A percentile compares a stretch with the other conserved stretches of the same genome.
These are phyloP conservation scores for Lodderomyces metapsilosis DNA, from an alignment of 1,139 yeast genomes.

Conservation along the genomic window DNA sequence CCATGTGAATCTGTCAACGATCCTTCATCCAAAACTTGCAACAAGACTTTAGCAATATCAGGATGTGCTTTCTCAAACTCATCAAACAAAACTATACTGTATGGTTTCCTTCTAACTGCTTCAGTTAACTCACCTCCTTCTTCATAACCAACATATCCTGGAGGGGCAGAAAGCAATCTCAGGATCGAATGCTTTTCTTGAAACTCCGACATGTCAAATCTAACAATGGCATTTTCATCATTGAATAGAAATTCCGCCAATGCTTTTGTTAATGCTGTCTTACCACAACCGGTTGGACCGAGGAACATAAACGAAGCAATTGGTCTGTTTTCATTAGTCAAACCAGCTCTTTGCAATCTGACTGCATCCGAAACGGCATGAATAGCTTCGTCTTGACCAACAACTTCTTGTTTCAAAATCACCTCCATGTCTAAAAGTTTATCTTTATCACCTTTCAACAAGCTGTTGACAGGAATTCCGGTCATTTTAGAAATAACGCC, in stretches of 20 bases:
- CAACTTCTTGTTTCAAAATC: constrained; percentile 70
- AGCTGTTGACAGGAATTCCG: constrained; percentile 90
- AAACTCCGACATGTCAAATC: constrained; percentile 97
- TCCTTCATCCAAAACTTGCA: constrained; percentile 95
- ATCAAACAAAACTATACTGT: constrained; percentile 87
- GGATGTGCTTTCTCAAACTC: constrained; percentile 97
- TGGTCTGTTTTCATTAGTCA: constrained; percentile 90
- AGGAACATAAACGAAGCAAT: constrained; percentile 94
- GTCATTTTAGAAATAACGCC: constrained; percentile 91
- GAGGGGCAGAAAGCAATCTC: constrained; percentile 94
- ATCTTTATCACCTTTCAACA: constrained; percentile 93
- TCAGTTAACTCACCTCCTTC: constrained; percentile 95
- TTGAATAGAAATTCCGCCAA: constrained; percentile 90
- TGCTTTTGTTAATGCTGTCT: constrained; percentile 90
- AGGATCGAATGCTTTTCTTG: constrained; percentile 92
- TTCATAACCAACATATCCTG: constrained; percentile 96
- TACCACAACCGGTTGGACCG: constrained; percentile 99
- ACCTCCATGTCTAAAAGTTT: constrained; percentile 85
- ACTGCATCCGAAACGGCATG: constrained; percentile 90
- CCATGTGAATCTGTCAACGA: constrained; percentile 93
- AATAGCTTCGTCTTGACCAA: constrained; percentile 96
- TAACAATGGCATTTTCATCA: constrained; percentile 77
- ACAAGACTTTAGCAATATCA: constrained; percentile 80
- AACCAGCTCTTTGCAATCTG: constrained; percentile 92
- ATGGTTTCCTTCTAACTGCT: constrained; percentile 92